Evolutionary conservation across 352 stramenopile species (phyloP).

Genomic region (Plasmopara halstedii): DNA sequence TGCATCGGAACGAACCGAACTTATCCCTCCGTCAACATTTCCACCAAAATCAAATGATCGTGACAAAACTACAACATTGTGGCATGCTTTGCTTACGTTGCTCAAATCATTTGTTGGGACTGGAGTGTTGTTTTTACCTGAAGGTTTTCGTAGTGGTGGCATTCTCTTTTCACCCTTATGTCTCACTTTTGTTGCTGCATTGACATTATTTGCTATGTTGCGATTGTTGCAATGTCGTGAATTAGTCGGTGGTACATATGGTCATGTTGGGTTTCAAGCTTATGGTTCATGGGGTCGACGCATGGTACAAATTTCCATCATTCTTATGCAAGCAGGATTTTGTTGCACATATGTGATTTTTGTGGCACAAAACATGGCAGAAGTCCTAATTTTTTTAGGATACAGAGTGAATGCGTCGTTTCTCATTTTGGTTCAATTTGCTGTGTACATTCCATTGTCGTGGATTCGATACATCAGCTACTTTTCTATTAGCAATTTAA

Average conservation of each 20-base stretch:
- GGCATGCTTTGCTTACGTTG: slow-evolving; percentile 68
- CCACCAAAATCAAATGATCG: slow-evolving; percentile 26
- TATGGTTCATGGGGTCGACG: slow-evolving; percentile 57
- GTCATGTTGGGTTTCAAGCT: slow-evolving; percentile 60
- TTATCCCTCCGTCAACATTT: slow-evolving; percentile 11
- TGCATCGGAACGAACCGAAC: slow-evolving; percentile 26
- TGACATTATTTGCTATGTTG: slow-evolving; percentile 75
- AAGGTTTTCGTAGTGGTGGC: slow-evolving; percentile 65
- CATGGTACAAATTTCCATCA: slow-evolving; percentile 77
- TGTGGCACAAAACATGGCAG: slow-evolving; percentile 64
- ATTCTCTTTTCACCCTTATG: slow-evolving; percentile 70
- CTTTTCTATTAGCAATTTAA: slow-evolving; percentile 80
- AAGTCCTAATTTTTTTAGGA: slow-evolving; percentile 61
- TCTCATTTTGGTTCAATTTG: slow-evolving; percentile 68
- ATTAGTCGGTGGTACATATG: slow-evolving; percentile 68
- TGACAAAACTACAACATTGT: slow-evolving; percentile 72
- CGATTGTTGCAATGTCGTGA: slow-evolving; percentile 60
- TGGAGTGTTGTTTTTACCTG: slow-evolving; percentile 68
- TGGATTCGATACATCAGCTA: slow-evolving; percentile 85
- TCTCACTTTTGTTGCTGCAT: slow-evolving; percentile 45
- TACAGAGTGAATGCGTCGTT: slow-evolving; percentile 31
- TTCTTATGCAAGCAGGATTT: slow-evolving; percentile 79
- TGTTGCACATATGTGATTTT: slow-evolving; percentile 85
- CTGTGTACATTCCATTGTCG: slow-evolving; percentile 68
- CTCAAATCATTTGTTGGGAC: slow-evolving; percentile 80